Evolutionary conservation across 116 monocot genomes (phyloP).

Genomic region (Thalassia testudinum): DNA sequence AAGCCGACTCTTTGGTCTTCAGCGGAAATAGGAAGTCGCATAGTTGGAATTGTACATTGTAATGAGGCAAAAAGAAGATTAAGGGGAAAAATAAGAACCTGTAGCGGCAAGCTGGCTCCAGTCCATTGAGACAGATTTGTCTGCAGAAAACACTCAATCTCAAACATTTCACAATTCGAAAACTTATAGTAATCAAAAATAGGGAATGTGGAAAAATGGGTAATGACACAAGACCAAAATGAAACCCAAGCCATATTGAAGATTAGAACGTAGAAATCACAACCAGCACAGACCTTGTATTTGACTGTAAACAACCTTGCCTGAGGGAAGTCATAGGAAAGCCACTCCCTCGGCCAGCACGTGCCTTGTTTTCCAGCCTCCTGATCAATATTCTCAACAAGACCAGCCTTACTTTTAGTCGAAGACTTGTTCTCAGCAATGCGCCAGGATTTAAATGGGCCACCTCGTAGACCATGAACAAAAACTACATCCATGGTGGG

Average conservation of each 20-base stretch:
- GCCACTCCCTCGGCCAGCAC: slow-evolving; percentile 96
- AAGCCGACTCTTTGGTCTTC: no score
- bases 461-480: slow-evolving; percentile 92
- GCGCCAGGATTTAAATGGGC: slow-evolving; percentile 96
- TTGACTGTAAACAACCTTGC: slow-evolving; percentile 72
- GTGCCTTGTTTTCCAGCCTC: slow-evolving; percentile 94
- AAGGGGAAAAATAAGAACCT: slow-evolving; percentile 33
- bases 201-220: no score
- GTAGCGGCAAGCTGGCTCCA: slow-evolving; percentile 94
- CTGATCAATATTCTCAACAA: slow-evolving; percentile 88
- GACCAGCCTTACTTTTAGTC: slow-evolving; percentile 74
- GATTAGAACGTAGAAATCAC: background rate
- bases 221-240: no score
- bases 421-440: slow-evolving; percentile 89
- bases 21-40: no score
- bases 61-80: slow-evolving; percentile 3
- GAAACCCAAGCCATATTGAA: no score
- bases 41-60: no score
- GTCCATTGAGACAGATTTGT: slow-evolving; percentile 96
- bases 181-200: no score
- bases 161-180: no score
- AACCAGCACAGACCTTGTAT: slow-evolving; percentile 64
- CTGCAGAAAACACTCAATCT: slow-evolving; percentile 51
- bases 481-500: slow-evolving; percentile 75
- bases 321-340: slow-evolving; percentile 72